Evolutionary conservation across 331 rosid genomes (phyloP).

Genomic region (Quercus lobata): DNA sequence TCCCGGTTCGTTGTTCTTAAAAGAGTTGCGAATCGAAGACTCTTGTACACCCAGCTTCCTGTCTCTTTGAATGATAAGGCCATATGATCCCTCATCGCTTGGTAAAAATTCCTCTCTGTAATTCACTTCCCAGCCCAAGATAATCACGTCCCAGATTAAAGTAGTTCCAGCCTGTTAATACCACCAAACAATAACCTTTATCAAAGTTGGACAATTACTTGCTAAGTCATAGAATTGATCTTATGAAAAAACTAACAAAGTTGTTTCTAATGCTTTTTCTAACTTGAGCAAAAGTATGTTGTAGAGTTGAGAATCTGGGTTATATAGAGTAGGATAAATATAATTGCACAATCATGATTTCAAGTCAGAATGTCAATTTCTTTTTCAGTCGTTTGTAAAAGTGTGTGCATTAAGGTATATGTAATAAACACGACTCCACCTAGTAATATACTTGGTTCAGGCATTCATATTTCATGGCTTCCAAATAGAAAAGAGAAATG

Average conservation of each 20-base stretch:
- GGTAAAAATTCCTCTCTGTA: constrained; percentile 90
- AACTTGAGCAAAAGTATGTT: neutral
- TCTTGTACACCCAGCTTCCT: constrained; percentile 58
- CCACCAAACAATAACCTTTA: neutral
- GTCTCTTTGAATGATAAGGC: constrained; percentile 69
- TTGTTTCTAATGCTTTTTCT: neutral
- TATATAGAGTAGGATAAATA: no score
- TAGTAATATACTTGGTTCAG: no score
- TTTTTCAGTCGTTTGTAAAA: no score
- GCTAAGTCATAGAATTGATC: neutral
- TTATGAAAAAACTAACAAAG: neutral
- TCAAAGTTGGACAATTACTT: neutral
- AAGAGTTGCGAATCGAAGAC: constrained; percentile 68
- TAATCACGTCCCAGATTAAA: constrained; percentile 68
- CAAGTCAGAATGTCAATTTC: no score
- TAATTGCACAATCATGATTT: no score
- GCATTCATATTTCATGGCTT: neutral
- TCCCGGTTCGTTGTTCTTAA: constrained; percentile 65
- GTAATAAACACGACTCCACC: no score
- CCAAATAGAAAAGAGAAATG: neutral
- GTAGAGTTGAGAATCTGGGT: neutral
- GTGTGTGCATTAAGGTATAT: no score
- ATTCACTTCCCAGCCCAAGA: constrained; percentile 84
- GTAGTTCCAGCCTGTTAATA: constrained; percentile 50
- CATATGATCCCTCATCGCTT: constrained; percentile 69